Conservation (phyloP, 1,284 basidiomycete species). For the Sporisorium reilianum region DNA sequence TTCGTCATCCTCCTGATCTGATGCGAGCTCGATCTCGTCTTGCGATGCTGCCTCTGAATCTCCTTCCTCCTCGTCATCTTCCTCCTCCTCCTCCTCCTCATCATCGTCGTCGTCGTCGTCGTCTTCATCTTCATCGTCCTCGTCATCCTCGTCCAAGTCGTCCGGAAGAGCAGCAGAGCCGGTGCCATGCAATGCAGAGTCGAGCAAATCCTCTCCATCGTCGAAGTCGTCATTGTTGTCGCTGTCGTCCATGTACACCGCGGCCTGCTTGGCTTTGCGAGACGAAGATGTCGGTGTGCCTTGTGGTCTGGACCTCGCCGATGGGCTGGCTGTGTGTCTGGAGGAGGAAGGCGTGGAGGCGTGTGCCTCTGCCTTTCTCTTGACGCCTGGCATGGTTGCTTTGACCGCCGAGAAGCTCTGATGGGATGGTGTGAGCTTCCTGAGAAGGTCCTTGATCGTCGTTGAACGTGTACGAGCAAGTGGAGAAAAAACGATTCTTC, state of each 20-base stretch:
- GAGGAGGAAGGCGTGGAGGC: slow-evolving; percentile 26
- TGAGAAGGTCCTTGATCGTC: not conserved
- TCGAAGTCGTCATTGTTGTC: slow-evolving; percentile 64
- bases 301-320: slow-evolving; percentile 17
- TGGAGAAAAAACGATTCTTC: slow-evolving; percentile 31
- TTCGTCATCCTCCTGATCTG: slow-evolving; percentile 34
- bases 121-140: slow-evolving; percentile 41
- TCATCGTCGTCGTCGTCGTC: slow-evolving; percentile 51
- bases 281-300: slow-evolving; percentile 14
- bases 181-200: slow-evolving; percentile 42
- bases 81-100: slow-evolving; percentile 34
- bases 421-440: not conserved
- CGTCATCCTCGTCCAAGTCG: slow-evolving; percentile 56
- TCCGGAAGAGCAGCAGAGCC: slow-evolving; percentile 45
- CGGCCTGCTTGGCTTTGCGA: slow-evolving; percentile 7
- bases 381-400: slow-evolving; percentile 47
- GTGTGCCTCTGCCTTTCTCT: slow-evolving; percentile 45
- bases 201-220: slow-evolving; percentile 58
- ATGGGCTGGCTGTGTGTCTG: slow-evolving; percentile 24
- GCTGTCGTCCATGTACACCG: slow-evolving; percentile 33
- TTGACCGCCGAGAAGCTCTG: not conserved
- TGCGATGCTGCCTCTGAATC: slow-evolving; percentile 29
- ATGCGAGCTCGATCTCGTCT: slow-evolving; percentile 36
- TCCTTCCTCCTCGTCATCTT: slow-evolving; percentile 19
- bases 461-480: slow-evolving; percentile 9